phyloP scores from a whole-genome alignment of 352 stramenopile species.

The Phytopythium helicoides region DNA sequence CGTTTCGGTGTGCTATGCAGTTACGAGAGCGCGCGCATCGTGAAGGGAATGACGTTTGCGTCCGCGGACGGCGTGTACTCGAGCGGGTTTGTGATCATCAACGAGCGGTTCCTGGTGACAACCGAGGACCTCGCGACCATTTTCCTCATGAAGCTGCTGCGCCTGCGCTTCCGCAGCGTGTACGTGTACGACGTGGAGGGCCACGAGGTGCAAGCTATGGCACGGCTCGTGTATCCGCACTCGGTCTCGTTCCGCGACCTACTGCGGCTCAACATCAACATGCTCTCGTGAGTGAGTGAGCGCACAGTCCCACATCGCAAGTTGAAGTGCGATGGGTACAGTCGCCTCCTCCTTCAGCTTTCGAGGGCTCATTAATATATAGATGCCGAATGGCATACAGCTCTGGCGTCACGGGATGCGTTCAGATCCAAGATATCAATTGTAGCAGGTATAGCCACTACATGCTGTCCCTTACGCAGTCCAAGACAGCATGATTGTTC shows the following conservation, averaged over 20 bases:
- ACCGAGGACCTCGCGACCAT: constrained; percentile 36
- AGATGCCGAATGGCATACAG: no score
- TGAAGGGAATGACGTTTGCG: constrained; percentile 40
- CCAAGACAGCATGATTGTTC: no score
- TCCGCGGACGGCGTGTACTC: constrained; percentile 54
- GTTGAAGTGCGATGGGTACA: constrained; percentile 2
- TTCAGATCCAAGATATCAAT: no score
- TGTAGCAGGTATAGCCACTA: no score
- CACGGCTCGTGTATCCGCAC: constrained; percentile 34
- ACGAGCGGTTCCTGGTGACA: constrained; percentile 40
- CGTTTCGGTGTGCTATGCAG: constrained; percentile 33
- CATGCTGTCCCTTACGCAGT: no score
- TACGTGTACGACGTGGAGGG: constrained; percentile 35
- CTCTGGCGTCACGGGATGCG: no score
- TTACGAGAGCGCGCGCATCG: constrained; percentile 38
- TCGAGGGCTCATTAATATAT: no score
- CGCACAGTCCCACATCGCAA: no score
- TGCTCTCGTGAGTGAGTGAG: no score
- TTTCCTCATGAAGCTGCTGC: constrained; percentile 41
- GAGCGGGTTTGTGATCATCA: constrained; percentile 50
- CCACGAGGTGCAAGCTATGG: constrained; percentile 11
- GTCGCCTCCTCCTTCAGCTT: not conserved
- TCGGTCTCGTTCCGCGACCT: constrained; percentile 28
- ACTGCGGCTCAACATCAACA: constrained; percentile 20
- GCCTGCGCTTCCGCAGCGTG: constrained; percentile 31